phyloP scores from a whole-genome alignment of 2,329 filamentous ascomycete species.

The Phyllosticta citriasiana region DNA sequence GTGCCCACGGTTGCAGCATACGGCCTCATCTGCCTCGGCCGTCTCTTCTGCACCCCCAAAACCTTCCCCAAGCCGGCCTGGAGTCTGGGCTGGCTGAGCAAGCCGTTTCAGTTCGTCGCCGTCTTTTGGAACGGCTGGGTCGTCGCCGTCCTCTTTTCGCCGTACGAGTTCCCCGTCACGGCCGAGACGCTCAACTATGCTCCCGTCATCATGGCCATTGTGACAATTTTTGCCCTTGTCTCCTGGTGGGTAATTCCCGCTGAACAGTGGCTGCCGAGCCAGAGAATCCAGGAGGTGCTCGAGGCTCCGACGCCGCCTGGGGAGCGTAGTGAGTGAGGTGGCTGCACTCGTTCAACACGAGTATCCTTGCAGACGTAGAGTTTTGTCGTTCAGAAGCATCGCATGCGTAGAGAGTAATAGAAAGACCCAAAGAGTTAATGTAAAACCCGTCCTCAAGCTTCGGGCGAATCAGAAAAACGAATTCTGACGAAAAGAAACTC shows the following conservation, averaged over 20 bases:
- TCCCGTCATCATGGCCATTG: slow-evolving; percentile 29
- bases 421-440: too few species aligned
- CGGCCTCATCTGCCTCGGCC: slow-evolving; percentile 25
- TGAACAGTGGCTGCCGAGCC: slow-evolving; percentile 25
- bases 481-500: too few species aligned
- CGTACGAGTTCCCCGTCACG: slow-evolving; percentile 26
- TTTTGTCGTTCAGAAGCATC: background rate
- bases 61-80: slow-evolving; percentile 26
- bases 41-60: slow-evolving; percentile 27
- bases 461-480: too few species aligned
- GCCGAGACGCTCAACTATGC: slow-evolving; percentile 26
- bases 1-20: slow-evolving; percentile 31
- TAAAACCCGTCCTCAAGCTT: too few species aligned
- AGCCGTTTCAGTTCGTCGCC: slow-evolving; percentile 26
- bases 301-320: background rate
- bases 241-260: slow-evolving; percentile 28
- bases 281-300: slow-evolving; percentile 7
- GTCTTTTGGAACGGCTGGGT: slow-evolving; percentile 31
- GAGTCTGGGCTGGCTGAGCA: slow-evolving; percentile 27
- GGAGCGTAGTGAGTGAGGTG: background rate
- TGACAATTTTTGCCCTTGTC: slow-evolving; percentile 28
- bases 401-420: background rate
- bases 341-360: background rate
- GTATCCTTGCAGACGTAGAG: background rate
- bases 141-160: slow-evolving; percentile 29